Conservation (phyloP, 2,329 filamentous ascomycete species). For the Myriosclerotinia scirpicola region DNA sequence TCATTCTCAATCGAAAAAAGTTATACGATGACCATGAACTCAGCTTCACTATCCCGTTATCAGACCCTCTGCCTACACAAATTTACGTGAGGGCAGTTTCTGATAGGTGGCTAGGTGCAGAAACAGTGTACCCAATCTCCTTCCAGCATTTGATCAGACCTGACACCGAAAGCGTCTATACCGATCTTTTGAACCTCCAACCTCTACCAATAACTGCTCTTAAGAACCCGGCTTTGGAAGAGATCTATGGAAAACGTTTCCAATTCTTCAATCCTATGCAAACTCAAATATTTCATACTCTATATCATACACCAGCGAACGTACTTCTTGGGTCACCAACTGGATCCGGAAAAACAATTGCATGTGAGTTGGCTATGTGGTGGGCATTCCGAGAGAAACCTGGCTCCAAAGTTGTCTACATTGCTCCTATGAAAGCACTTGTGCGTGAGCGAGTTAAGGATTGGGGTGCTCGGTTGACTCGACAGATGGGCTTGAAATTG, state of each 20-base stretch:
- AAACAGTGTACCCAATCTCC: slow-evolving; percentile 91
- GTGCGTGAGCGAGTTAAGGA: slow-evolving; percentile 96
- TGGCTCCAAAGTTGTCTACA: slow-evolving; percentile 96
- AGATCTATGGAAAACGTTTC: slow-evolving; percentile 85
- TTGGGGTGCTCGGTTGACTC: slow-evolving; percentile 80
- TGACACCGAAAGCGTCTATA: slow-evolving; percentile 97
- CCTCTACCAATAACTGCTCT: slow-evolving; percentile 83
- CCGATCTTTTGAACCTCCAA: slow-evolving; percentile 87
- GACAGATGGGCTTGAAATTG: slow-evolving; percentile 81
- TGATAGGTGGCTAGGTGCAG: slow-evolving; percentile 93
- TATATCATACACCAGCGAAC: slow-evolving; percentile 90
- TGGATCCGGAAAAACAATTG: slow-evolving; percentile 95
- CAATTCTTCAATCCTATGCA: slow-evolving; percentile 99
- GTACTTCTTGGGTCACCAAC: slow-evolving; percentile 94
- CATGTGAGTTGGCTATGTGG: slow-evolving; percentile 97
- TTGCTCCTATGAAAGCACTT: slow-evolving; percentile 98
- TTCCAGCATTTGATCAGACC: slow-evolving; percentile 97
- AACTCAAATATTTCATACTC: slow-evolving; percentile 94
- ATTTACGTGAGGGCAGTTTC: slow-evolving; percentile 95
- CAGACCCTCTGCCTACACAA: slow-evolving; percentile 89
- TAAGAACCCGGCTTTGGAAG: slow-evolving; percentile 83
- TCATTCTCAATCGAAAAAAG: slow-evolving; percentile 87
- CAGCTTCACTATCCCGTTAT: slow-evolving; percentile 94
- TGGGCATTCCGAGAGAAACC: slow-evolving; percentile 96
- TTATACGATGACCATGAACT: slow-evolving; percentile 95